These are phyloP conservation scores for Fusarium vanettenii DNA, from an alignment of 2,329 filamentous ascomycete genomes.

Conservation along the genomic window DNA sequence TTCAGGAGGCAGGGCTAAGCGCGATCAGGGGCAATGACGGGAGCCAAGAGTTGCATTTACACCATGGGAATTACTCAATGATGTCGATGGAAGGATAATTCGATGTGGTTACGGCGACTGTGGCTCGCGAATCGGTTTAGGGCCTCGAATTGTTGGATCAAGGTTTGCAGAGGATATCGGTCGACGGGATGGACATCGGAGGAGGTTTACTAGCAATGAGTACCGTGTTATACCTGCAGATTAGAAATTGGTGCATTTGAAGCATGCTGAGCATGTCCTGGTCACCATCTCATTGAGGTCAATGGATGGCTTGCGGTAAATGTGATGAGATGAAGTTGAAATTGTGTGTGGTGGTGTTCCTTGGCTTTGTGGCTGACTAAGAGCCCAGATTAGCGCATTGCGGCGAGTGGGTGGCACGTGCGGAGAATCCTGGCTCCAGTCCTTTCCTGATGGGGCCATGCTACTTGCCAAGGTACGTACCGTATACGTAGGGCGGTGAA, in stretches of 20 bases:
- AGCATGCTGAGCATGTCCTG: background rate
- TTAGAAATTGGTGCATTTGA: too few species aligned
- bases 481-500: constrained; percentile 17
- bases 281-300: background rate
- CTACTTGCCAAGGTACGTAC: background rate
- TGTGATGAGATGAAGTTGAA: constrained; percentile 30
- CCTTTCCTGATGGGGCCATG: constrained; percentile 10
- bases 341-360: constrained; percentile 28
- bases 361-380: constrained; percentile 31
- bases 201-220: background rate
- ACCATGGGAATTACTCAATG: background rate
- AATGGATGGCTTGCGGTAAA: background rate
- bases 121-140: background rate
- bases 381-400: constrained; percentile 9
- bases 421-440: constrained; percentile 27
- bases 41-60: background rate
- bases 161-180: background rate
- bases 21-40: background rate
- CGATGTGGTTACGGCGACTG: background rate
- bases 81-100: background rate
- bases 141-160: background rate
- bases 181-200: background rate
- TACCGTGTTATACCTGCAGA: background rate
- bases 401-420: constrained; percentile 20
- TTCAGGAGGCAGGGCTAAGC: constrained; percentile 17